Conservation (phyloP, 148 eudicot genomes). For the Persicaria maculosa region DNA sequence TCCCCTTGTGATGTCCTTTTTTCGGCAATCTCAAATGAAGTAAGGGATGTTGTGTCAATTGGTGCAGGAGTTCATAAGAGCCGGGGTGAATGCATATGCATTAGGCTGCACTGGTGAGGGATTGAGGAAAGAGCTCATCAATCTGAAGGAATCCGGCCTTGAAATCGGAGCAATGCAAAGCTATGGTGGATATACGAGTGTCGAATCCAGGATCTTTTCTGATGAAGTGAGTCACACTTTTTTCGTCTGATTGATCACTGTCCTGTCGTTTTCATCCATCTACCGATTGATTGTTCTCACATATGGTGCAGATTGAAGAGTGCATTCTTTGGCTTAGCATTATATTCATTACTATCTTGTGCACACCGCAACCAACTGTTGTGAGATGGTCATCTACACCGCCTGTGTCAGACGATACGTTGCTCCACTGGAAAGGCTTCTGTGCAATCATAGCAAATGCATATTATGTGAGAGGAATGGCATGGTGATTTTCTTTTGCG, state of each 20-base stretch:
- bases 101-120: conserved; percentile 93
- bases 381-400: conserved; percentile 84
- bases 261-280: background rate
- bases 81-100: conserved; percentile 94
- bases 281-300: background rate
- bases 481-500: conserved; percentile 48
- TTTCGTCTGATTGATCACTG: background rate
- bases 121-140: conserved; percentile 60
- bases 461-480: conserved; percentile 88
- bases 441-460: conserved; percentile 96
- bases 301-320: conserved; percentile 61
- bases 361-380: conserved; percentile 93
- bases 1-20: background rate
- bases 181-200: conserved; percentile 57
- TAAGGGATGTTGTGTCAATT: conserved; percentile 16
- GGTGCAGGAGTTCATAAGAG: conserved; percentile 76
- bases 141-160: conserved; percentile 63
- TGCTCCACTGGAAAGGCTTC: conserved; percentile 84
- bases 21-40: conserved; percentile 7
- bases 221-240: conserved; percentile 46
- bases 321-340: conserved; percentile 94
- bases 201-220: conserved; percentile 57
- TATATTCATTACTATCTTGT: conserved; percentile 75
- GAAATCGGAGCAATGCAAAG: conserved; percentile 64
- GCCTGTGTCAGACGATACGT: conserved; percentile 69